Base-by-base conservation (phyloP, 208 protist species). In the Phytomonas sp. region DNA sequence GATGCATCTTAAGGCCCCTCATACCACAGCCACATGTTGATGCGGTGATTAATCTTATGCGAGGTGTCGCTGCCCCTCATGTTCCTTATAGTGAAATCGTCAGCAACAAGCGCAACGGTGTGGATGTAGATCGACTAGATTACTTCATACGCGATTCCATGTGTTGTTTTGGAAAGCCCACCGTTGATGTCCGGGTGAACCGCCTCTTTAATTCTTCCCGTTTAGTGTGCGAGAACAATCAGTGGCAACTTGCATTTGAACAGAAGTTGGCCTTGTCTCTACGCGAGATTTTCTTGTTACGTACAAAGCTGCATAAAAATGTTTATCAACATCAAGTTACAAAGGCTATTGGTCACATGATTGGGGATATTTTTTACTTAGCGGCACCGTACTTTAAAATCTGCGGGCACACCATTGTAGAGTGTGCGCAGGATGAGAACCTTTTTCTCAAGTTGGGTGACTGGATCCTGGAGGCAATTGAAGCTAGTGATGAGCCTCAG, bases 121-220 rank as follows among this genome's bases (percentile, higher is more conserved):
- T 99, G 49, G 98, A 99, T 74, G 97, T 99, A 45, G 98, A 99
- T 69, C 95, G 97, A 59, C 87, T 98, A 14, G 98, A 99, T 77
- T 99, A 99, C 75, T 88, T 99, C 37, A 82, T 93, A 7, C 87
- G 98, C 60, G 98, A 99, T 73, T 93, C 88, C 10, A 79, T 96
- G 63, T 94, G 88, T 71, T 95, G 90, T 72, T 97, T 92, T 73
- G 92, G 91, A 61, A 92, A 93, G 78, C 84, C 86, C 11, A 87
- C 87, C 10, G 81, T 95, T 12, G 93, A 95, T 67, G 92, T 93
- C 12, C 86, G 93, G 29, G 77, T 96, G 19, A 79, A 85, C 26
- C 92, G 94, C 33, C 77, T 97, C 30, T 84, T 97, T 62, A 81
- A 90, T 66, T 89, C 94, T 2, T 76, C 83, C 14, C 78, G 83